Conservation (phyloP, 1,284 basidiomycete species). For the Kwoniella shivajii region DNA sequence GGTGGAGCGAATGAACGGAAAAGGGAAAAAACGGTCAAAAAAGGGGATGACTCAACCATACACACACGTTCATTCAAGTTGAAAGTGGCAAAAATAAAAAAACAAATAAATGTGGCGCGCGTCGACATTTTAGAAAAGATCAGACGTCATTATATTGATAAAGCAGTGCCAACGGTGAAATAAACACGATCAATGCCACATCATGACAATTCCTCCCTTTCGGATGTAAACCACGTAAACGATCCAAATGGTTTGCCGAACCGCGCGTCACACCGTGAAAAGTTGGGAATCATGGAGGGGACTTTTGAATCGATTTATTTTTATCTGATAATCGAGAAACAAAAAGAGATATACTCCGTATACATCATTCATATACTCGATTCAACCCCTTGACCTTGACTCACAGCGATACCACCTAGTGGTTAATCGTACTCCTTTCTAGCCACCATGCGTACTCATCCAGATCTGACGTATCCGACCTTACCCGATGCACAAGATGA, state of each 20-base stretch:
- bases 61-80: neutral
- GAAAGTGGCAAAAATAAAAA: neutral
- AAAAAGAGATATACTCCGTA: too few species aligned
- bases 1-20: neutral
- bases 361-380: too few species aligned
- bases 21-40: neutral
- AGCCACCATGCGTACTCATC: slow-evolving; percentile 14
- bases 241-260: too few species aligned
- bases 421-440: neutral
- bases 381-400: too few species aligned
- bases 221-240: too few species aligned
- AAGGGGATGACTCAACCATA: slow-evolving; percentile 6
- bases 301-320: too few species aligned
- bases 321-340: too few species aligned
- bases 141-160: neutral
- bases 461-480: slow-evolving; percentile 23
- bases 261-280: too few species aligned
- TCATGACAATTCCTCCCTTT: neutral
- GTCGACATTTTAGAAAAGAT: neutral
- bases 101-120: too few species aligned
- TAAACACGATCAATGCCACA: neutral
- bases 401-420: too few species aligned
- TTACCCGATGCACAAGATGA: slow-evolving; percentile 30
- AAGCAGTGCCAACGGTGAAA: neutral
- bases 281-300: too few species aligned